Base-by-base conservation (phyloP, 2,329 filamentous ascomycete genomes). In the Onygena corvina region DNA sequence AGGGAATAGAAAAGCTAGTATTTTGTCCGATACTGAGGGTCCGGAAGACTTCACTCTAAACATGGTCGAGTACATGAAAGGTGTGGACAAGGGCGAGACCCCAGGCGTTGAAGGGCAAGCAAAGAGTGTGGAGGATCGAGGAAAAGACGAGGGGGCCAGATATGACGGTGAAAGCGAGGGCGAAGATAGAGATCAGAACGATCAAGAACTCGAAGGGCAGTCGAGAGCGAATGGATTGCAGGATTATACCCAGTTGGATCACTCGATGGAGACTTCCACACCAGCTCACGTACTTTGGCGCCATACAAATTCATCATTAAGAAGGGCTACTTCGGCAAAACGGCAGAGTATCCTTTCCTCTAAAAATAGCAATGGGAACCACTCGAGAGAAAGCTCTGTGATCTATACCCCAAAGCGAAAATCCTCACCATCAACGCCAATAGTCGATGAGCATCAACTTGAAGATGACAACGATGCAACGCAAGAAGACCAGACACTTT, bases 31-130 rank as follows among this genome's bases (percentile, higher is more conserved):
- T 16, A 60, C 65, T 20, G 66, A 64, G 5, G 67, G 67, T 0
- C 67, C 67, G 2, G 63, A 67, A 14, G 67, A 70, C 52, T 69
- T 70, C 40, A 70, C 67, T 0, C 58, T 62, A 27, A 68, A 70
- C 34, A 57, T 70, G 55, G 66, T 68, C 50, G 61, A 63, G 33
- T 67, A 68, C 50, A 53, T 70, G 20, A 58, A 63, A 53, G 62
- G 60, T 11, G 30, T 23, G 1, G 33, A 36, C n/a, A 18, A 31
- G 14, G 42, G 33, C 11, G 27, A 46, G 12, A 31, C 42, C 8
- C 42, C 21, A 14, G 9, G 30, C 8, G 20, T 16, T 12, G 11
- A 30, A 30, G 27, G 12, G 20, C 27, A 33, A n/a, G 16, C 40
- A 49, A 46, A 31, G 8, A 29, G 23, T 21, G 47, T 48, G 18